phyloP scores from a whole-genome alignment of 805 yeast species.

The Kluyveromyces aestuarii region DNA sequence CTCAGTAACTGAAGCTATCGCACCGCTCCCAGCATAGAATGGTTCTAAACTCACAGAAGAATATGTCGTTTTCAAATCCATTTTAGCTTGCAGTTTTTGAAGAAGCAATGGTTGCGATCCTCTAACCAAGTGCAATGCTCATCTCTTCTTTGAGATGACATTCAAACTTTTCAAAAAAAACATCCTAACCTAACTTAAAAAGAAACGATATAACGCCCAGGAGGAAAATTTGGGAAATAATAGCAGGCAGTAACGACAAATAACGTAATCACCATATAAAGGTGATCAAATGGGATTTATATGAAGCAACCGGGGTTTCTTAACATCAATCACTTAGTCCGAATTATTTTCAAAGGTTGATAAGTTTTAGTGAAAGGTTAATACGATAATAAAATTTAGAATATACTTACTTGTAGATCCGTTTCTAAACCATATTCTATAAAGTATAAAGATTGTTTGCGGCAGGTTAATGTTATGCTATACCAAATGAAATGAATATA shows the following conservation, averaged over 20 bases:
- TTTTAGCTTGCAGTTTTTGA: neutral
- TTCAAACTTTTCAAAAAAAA: constrained; percentile 4
- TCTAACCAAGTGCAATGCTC: neutral
- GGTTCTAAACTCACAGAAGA: constrained; percentile 51
- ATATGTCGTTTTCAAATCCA: constrained; percentile 29
- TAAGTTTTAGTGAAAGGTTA: too few species aligned
- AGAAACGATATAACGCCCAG: neutral
- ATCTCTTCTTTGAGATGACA: constrained; percentile 3
- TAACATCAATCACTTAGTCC: neutral
- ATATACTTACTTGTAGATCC: neutral
- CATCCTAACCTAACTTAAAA: too few species aligned
- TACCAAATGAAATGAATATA: neutral
- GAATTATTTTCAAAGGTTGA: too few species aligned
- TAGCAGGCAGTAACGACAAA: too few species aligned
- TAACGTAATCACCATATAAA: too few species aligned
- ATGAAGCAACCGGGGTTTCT: neutral
- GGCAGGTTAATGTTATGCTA: neutral
- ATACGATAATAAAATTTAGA: neutral
- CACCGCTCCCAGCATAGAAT: constrained; percentile 72
- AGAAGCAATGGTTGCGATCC: neutral
- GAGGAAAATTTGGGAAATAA: neutral
- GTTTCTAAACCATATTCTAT: too few species aligned
- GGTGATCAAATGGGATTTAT: too few species aligned
- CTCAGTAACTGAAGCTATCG: constrained; percentile 57
- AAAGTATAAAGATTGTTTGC: neutral